Evolutionary conservation across 1,139 yeast genomes (phyloP), one percentile per base, ranked within the genome.

Genomic region (Hyphopichia buzzinii): DNA sequence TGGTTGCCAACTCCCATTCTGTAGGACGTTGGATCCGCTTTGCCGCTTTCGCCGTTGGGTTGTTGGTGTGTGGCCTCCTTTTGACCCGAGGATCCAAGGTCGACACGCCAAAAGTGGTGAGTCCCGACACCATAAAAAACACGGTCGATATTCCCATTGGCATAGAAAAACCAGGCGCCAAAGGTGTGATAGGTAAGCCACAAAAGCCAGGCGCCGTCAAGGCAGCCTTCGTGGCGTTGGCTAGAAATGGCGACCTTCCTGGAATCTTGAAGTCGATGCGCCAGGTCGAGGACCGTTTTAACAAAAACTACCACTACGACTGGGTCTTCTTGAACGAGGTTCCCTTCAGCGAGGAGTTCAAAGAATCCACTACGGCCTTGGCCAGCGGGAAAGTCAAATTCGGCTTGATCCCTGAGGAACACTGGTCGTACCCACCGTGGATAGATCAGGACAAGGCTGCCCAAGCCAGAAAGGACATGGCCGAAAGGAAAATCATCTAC

Each of bases 401-500:
- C 30, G 36, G 36, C 25, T 33, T 38, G 30, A 30, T 27, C 22
- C 34, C 31, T 6, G 55, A 54, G 42, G 75, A 69, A 41, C 74
- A 70, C 39, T 70, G 76, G 76, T 58, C 67, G 5, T 70, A 61
- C 49, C 90, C 89, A 2, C 68, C 60, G 2, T 70, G 74, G 72
- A 78, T 83, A 42, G 84, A 81, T 55, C 63, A 67, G 46, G 74
- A 70, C 17, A 75, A 71, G 50, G 84, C 85, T 35, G 77, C 79
- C 15, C 49, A 59, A 34, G 64, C 70, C 6, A 66, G 86, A 55
- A 65, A 67, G 39, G 57, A 68, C 35, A 74, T 78, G 82, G 59
- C 61, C 33, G 64, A 79, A 57, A 64, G 65, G 35, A 59, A 66
- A 30, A 69, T 81, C 37, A 75, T 81, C 41, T 83, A 83, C 52